Evolutionary conservation across 805 yeast genomes (phyloP), one percentile per base, ranked within the genome.

Genomic region (Saccharomycopsis synnaedendra): DNA sequence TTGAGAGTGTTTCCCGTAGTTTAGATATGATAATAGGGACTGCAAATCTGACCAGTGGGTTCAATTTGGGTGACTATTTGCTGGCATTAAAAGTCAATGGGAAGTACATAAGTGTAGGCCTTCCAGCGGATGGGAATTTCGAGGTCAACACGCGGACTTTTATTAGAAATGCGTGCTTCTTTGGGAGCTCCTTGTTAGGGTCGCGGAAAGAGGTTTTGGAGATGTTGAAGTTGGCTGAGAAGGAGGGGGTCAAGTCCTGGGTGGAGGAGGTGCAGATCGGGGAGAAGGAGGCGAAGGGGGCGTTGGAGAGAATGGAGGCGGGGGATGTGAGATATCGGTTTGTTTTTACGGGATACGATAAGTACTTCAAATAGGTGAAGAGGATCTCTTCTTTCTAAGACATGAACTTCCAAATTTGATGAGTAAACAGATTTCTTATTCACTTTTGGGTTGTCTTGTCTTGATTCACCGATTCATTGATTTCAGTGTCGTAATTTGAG

Each of bases 291-390:
- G 76, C 77, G 44, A 67, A 71, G 36, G 65, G 71, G 55, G 85
- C 78, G 3, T 70, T 81, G 60, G 70, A 71, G 40, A 74, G 76
- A 59, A 68, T 76, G 47, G 70, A 72, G 48, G 52, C 63, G 27
- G 78, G 80, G 57, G 79, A 78, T 52, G 79, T 78, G 42, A 73
- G 74, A 56, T 81, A 79, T 61, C 73, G 87, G 68, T 77, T 75
- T 57, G 80, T 80, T 6, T 65, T 82, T 54, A 71, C 74, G 48
- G 76, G 75, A 27, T 78, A 66, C 61, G 75, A 76, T 56, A 65
- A 73, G 58, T 52, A 51, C 38, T 51, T 51, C 43, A 32, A 30
- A 10, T 39, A 39, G 36, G n/a, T 34, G 19, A 19, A 2, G 19
- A 19, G 19, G 19, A 19, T 19, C 19, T 19, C 19, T 19, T 19